Conservation (phyloP, 148 eudicot species). For the Hydrangea macrophylla region DNA sequence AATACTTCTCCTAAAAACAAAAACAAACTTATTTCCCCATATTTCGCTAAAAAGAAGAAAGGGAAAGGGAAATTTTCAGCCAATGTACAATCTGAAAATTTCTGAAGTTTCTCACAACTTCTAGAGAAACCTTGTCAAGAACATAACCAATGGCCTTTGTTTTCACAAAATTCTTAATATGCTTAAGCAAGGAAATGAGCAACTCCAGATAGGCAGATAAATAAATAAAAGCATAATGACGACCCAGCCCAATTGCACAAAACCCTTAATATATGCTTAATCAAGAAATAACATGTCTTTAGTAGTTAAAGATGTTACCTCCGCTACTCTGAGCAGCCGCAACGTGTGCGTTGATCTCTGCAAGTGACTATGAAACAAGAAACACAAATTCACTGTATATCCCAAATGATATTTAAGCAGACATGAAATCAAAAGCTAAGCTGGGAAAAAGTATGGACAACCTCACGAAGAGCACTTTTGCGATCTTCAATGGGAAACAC, state of each 20-base stretch:
- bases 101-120: background rate
- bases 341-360: constrained; percentile 80
- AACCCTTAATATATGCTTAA: too few species aligned
- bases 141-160: background rate
- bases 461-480: constrained; percentile 93
- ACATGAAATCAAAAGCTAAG: background rate
- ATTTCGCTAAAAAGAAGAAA: background rate
- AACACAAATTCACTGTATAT: constrained; percentile 17
- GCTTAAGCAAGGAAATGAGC: too few species aligned
- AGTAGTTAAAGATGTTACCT: constrained; percentile 45
- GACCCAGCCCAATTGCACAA: too few species aligned
- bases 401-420: background rate
- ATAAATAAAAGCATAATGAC: background rate
- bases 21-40: background rate
- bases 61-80: background rate
- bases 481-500: constrained; percentile 96
- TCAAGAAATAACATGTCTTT: too few species aligned
- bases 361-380: constrained; percentile 73
- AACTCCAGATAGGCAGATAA: too few species aligned
- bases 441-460: constrained; percentile 19
- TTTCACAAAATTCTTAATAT: too few species aligned
- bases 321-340: constrained; percentile 81
- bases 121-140: background rate
- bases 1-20: too few species aligned
- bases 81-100: background rate